phyloP scores from a whole-genome alignment of 164 flowering plant genomes.

The Vitis cinerea region DNA sequence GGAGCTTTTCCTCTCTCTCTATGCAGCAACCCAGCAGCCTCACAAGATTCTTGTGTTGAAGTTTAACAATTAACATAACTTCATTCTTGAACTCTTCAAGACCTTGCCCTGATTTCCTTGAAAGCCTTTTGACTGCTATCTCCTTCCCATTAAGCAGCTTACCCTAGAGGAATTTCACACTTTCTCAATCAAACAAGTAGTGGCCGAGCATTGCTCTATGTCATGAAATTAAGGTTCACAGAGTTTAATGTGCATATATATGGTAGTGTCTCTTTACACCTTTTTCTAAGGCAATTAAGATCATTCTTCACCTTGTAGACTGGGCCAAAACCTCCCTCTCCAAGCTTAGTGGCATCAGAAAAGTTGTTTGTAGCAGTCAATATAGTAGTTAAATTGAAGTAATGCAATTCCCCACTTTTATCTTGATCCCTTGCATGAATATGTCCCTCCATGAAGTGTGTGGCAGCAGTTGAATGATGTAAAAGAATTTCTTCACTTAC shows the following conservation, averaged over 20 bases:
- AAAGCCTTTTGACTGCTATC: conserved; percentile 50
- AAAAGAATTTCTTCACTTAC: conserved; percentile 10
- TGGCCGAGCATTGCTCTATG: not conserved
- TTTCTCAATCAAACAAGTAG: not conserved
- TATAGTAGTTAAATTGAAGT: conserved; percentile 16
- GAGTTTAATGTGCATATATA: conserved; percentile 2
- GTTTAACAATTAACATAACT: conserved; percentile 34
- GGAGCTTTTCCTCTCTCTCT: conserved; percentile 34
- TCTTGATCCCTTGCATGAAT: not conserved
- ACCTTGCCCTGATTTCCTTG: conserved; percentile 39
- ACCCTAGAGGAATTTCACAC: conserved; percentile 29
- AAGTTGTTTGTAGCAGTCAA: conserved; percentile 30
- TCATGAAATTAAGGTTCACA: not conserved
- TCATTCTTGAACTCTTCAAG: conserved; percentile 44
- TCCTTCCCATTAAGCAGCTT: conserved; percentile 29
- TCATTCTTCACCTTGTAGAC: conserved; percentile 41
- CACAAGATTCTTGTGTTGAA: conserved; percentile 52
- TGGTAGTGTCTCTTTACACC: not conserved
- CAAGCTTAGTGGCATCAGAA: conserved; percentile 29
- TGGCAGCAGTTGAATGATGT: not conserved
- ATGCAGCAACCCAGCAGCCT: conserved; percentile 49
- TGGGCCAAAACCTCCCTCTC: conserved; percentile 38
- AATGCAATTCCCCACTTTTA: conserved; percentile 11
- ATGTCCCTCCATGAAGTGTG: conserved; percentile 1
- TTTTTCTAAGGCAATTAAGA: not conserved